Conservation (phyloP, 768 basidiomycete species). For the Mrakia frigida region DNA sequence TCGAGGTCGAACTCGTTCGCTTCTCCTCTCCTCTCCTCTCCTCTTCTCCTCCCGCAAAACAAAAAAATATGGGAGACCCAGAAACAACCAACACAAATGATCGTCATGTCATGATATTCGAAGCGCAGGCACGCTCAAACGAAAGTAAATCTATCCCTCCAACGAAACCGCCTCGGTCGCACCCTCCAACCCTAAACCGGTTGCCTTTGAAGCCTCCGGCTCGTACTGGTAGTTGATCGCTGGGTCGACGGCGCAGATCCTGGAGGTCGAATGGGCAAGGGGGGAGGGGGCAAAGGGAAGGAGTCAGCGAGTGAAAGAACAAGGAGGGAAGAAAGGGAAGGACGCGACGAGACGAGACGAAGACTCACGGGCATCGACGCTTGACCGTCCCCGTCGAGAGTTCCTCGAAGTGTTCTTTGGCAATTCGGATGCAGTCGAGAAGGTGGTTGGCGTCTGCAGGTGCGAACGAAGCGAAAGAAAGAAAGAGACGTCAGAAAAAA, state of each 20-base stretch:
- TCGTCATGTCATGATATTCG: too few relatives aligned
- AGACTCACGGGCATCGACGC: slow-evolving; percentile 28
- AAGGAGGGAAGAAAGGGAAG: neutral
- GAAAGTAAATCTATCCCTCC: neutral
- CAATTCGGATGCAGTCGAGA: slow-evolving; percentile 22
- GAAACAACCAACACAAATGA: too few relatives aligned
- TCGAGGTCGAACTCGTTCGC: too few relatives aligned
- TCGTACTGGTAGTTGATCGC: slow-evolving; percentile 19
- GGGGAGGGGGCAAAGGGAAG: neutral
- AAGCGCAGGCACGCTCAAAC: too few relatives aligned
- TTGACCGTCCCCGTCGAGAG: slow-evolving; percentile 17
- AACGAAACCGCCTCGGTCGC: neutral
- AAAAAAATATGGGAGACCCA: too few relatives aligned
- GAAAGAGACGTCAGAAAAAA: slow-evolving; percentile 15
- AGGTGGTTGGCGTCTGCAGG: too few relatives aligned
- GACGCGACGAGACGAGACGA: neutral
- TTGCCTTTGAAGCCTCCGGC: too few relatives aligned
- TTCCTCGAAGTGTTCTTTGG: slow-evolving; percentile 29
- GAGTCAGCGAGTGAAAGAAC: neutral
- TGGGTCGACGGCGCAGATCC: slow-evolving; percentile 10
- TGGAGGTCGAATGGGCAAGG: neutral
- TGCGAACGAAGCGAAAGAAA: too few relatives aligned
- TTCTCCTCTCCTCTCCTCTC: too few relatives aligned
- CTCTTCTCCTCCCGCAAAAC: too few relatives aligned
- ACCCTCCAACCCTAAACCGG: neutral